Percentiles rank a stretch among this genome's conserved stretches.
These are phyloP conservation scores for Metarhizium anisopliae DNA, from an alignment of 2,329 filamentous ascomycete genomes.

Conservation along the genomic window DNA sequence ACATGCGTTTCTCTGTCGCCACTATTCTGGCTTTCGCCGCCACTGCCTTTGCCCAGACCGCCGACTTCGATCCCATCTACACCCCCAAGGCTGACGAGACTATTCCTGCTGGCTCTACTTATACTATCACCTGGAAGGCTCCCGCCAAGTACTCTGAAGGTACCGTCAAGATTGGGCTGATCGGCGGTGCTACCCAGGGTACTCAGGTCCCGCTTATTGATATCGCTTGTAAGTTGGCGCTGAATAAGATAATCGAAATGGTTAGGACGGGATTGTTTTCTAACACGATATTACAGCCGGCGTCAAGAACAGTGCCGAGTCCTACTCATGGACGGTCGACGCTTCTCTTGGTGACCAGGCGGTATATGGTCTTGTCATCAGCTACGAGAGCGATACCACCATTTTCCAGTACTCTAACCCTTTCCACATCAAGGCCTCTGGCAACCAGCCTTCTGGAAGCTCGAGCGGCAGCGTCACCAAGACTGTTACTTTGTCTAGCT, in stretches of 20 bases:
- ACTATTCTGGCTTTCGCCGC: slow-evolving; percentile 43
- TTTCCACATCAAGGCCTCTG: slow-evolving; percentile 39
- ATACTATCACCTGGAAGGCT: slow-evolving; percentile 42
- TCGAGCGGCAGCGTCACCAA: slow-evolving; percentile 17
- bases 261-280: not conserved
- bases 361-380: slow-evolving; percentile 51
- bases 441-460: slow-evolving; percentile 16
- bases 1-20: slow-evolving; percentile 46
- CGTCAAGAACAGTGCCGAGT: slow-evolving; percentile 34
- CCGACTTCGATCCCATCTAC: slow-evolving; percentile 47
- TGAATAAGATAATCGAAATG: not conserved
- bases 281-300: slow-evolving; percentile 25
- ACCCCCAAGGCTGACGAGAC: slow-evolving; percentile 34
- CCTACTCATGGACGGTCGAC: slow-evolving; percentile 32
- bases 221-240: slow-evolving; percentile 40
- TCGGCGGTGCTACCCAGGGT: slow-evolving; percentile 38
- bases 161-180: slow-evolving; percentile 42
- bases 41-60: slow-evolving; percentile 42
- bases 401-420: slow-evolving; percentile 56
- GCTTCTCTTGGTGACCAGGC: slow-evolving; percentile 32
- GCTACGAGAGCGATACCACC: slow-evolving; percentile 33
- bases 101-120: slow-evolving; percentile 39
- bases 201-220: slow-evolving; percentile 31
- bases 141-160: slow-evolving; percentile 30
- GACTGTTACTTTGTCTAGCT: slow-evolving; percentile 20